Evolutionary conservation across 2,329 filamentous ascomycete species (phyloP).

Genomic region (Cladosporium sp.): DNA sequence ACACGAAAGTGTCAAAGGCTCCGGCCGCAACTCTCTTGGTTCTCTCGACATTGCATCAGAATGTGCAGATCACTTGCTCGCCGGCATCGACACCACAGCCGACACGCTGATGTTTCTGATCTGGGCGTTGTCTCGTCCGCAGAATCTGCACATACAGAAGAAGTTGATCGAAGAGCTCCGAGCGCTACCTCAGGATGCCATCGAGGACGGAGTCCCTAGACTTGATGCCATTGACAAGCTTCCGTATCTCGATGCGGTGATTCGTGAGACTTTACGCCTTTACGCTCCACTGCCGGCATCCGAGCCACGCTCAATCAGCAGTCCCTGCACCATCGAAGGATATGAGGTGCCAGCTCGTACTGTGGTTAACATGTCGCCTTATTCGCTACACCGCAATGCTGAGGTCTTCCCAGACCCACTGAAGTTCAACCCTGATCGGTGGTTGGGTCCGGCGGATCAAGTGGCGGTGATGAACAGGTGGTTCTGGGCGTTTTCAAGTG

Average conservation of each 20-base stretch:
- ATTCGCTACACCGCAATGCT: slow-evolving; percentile 45
- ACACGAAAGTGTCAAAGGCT: slow-evolving; percentile 13
- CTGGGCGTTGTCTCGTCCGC: slow-evolving; percentile 46
- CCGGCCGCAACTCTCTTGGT: slow-evolving; percentile 25
- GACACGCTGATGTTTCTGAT: slow-evolving; percentile 51
- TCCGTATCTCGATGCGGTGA: slow-evolving; percentile 46
- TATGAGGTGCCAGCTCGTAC: slow-evolving; percentile 38
- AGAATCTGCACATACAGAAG: slow-evolving; percentile 42
- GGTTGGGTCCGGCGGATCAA: slow-evolving; percentile 37
- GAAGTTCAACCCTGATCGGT: slow-evolving; percentile 47
- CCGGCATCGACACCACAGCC: slow-evolving; percentile 52
- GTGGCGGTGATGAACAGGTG: slow-evolving; percentile 31
- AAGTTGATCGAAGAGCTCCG: slow-evolving; percentile 43
- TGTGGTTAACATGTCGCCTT: slow-evolving; percentile 43
- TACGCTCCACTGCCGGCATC: slow-evolving; percentile 50
- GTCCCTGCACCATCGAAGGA: slow-evolving; percentile 32
- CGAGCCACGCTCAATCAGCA: slow-evolving; percentile 46
- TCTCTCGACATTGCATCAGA: slow-evolving; percentile 51
- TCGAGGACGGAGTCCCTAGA: slow-evolving; percentile 36
- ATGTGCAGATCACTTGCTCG: slow-evolving; percentile 51
- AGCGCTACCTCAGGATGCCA: slow-evolving; percentile 16
- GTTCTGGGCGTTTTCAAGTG: slow-evolving; percentile 47
- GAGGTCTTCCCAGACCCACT: slow-evolving; percentile 40
- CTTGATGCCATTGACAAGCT: slow-evolving; percentile 26
- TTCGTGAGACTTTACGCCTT: slow-evolving; percentile 49